Conservation (phyloP, 2,329 filamentous ascomycete species). For the Cordyceps tenuipes region DNA sequence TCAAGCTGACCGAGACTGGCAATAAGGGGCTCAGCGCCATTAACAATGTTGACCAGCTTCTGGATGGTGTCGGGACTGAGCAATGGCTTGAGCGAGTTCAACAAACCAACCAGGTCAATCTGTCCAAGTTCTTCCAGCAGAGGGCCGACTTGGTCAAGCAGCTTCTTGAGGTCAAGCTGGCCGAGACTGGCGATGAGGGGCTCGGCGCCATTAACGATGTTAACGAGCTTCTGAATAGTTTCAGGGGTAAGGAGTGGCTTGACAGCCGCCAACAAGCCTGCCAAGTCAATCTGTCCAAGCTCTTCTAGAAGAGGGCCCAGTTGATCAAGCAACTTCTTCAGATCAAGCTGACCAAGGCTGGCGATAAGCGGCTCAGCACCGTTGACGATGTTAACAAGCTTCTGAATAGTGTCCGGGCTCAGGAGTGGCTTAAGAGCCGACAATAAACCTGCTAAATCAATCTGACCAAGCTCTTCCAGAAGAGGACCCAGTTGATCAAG, state of each 20-base stretch:
- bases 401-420: neutral
- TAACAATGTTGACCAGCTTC: conserved; percentile 23
- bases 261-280: conserved; percentile 20
- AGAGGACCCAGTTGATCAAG: conserved; percentile 21
- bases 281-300: conserved; percentile 23
- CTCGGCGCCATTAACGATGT: conserved; percentile 19
- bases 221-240: conserved; percentile 23
- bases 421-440: conserved; percentile 11
- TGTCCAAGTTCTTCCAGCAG: conserved; percentile 20
- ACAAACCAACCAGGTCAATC: conserved; percentile 21
- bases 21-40: conserved; percentile 24
- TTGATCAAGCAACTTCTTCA: conserved; percentile 14
- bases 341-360: conserved; percentile 7
- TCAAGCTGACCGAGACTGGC: conserved; percentile 18
- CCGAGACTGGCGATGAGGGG: conserved; percentile 26
- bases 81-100: conserved; percentile 21
- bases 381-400: conserved; percentile 11
- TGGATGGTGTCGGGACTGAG: conserved; percentile 24
- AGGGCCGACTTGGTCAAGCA: conserved; percentile 18
- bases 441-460: conserved; percentile 16
- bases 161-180: conserved; percentile 14
- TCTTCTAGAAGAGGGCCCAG: conserved; percentile 17
- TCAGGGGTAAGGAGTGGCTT: conserved; percentile 24
- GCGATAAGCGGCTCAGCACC: conserved; percentile 14
- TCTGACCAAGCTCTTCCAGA: conserved; percentile 15